Base-by-base conservation (phyloP, 768 basidiomycete genomes). In the Boletus huronensis region DNA sequence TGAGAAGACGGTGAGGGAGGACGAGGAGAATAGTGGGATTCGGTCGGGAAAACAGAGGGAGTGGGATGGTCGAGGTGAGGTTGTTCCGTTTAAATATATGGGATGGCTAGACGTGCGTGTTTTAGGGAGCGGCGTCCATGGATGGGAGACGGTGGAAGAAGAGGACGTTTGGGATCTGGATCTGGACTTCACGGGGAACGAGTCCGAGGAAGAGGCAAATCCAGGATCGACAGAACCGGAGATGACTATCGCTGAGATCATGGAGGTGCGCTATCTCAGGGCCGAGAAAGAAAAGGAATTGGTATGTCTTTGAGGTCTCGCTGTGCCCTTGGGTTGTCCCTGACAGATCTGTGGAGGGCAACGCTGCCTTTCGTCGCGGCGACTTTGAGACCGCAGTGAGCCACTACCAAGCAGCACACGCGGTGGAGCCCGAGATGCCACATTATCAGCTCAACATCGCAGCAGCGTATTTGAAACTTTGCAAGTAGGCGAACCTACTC, bases 391-490 rank as follows among this genome's bases (percentile, higher is more conserved):
- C 61, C 5, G 88, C 88, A 0, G 78, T 86, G 50, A 64, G 73
- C 50, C 76, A 78, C 52, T 90, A 90, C 66, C 75, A 81, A 62
- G 68, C 71, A 5, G 88, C 88, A 1, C 75, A 83, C 63, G 61
- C 74, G 6, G 84, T 85, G 40, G 87, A 89, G 61, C 80, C 86
- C 3, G 88, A 89, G 65, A 67, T 89, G 57, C 85, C 88, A 1
- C 82, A 86, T 61, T 90, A 90, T 60, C 83, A 87, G 62, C 79
- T 89, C 34, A 90, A 90, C 62, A 76, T 89, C 25, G 88, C 88
- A 3, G 87, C 87, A 1, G 87, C 88, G 0, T 77, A 88, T 65
- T 67, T 90, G 34, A 90, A 90, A 64, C 69, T 89, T 44, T 74
- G 75, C 69, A 81, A 85, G 88, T 90, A 68, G 54, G 84, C 72